A percentile compares a stretch with the other conserved stretches of the same genome.
Conservation (phyloP, 75 land plant species). For the Ceratopteris richardii region DNA sequence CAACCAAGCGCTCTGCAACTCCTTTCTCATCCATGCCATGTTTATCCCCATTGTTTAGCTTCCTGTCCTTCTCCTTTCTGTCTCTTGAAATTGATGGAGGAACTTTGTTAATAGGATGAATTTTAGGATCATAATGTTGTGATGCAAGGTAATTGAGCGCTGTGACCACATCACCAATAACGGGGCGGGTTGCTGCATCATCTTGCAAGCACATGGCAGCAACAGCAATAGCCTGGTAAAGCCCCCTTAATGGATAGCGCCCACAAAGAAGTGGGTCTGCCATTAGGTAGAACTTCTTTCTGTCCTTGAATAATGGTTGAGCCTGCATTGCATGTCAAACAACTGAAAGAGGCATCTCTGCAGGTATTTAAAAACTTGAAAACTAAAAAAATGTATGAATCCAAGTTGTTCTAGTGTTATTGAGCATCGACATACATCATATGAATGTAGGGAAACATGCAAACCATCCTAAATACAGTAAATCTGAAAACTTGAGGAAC, state of each 20-base stretch:
- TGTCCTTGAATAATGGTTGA: slow-evolving; percentile 75
- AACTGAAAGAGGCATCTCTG: not conserved
- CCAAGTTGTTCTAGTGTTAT: not conserved
- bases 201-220: slow-evolving; percentile 95
- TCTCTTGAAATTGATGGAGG: slow-evolving; percentile 18
- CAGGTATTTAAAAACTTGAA: not conserved
- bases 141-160: slow-evolving; percentile 79
- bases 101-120: slow-evolving; percentile 20
- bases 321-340: slow-evolving; percentile 57
- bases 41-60: slow-evolving; percentile 1
- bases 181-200: slow-evolving; percentile 73
- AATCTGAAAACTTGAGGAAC: too few species aligned
- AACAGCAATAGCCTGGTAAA: slow-evolving; percentile 85
- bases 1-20: too few species aligned
- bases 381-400: not conserved
- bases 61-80: not conserved
- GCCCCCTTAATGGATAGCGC: slow-evolving; percentile 65
- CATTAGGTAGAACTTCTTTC: slow-evolving; percentile 56
- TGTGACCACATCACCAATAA: slow-evolving; percentile 89
- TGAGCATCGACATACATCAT: not conserved
- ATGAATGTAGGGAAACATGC: not conserved
- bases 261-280: slow-evolving; percentile 84
- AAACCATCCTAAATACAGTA: too few species aligned
- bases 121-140: slow-evolving; percentile 65
- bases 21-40: not conserved